Evolutionary conservation across 2,329 filamentous ascomycete genomes (phyloP), one percentile per base, ranked within the genome.

Genomic region (Hypoxylon sp.): DNA sequence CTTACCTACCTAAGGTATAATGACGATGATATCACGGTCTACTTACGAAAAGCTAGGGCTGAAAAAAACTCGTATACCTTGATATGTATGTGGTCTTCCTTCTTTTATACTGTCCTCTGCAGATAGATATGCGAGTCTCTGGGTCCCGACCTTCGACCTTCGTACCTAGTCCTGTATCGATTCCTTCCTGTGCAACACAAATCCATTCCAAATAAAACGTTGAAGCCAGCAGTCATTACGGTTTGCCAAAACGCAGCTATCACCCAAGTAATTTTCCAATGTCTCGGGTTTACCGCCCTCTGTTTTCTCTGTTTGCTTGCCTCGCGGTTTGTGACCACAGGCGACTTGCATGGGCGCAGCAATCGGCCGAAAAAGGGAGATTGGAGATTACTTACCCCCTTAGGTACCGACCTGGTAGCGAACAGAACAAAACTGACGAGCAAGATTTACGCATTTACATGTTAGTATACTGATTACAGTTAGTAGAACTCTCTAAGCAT

Each of bases 301-400:
- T 37, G 11, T n/a, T 50, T 54, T 51, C 47, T 44, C 49, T 53
- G 15, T 15, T 30, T 59, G 58, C 62, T 67, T 67, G 57, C 58
- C 58, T 67, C 47, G 17, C 4, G 1, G 13, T 24, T 48, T 54
- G 58, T 24, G 56, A 39, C 55, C 52, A 56, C 53, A 65, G 65
- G 62, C 62, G 62, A 62, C 58, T 34, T 62, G 62, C 64, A 67
- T 55, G 32, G 24, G 24, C 3, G 37, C 17, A 53, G 62, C n/a
- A 53, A 34, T 65, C 62, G 64, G 64, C 62, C 61, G 64, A 67
- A 62, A 6, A 2, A 13, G 48, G 30, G 44, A 56, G 39, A 44
- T 55, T 8, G 24, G n/a, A n/a, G n/a, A n/a, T n/a, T n/a, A n/a
- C n/a, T n/a, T n/a, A n/a, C n/a, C n/a, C n/a, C n/a, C n/a, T n/a